Base-by-base conservation (phyloP, 2,329 filamentous ascomycete species). In the Monosporascus sp. region DNA sequence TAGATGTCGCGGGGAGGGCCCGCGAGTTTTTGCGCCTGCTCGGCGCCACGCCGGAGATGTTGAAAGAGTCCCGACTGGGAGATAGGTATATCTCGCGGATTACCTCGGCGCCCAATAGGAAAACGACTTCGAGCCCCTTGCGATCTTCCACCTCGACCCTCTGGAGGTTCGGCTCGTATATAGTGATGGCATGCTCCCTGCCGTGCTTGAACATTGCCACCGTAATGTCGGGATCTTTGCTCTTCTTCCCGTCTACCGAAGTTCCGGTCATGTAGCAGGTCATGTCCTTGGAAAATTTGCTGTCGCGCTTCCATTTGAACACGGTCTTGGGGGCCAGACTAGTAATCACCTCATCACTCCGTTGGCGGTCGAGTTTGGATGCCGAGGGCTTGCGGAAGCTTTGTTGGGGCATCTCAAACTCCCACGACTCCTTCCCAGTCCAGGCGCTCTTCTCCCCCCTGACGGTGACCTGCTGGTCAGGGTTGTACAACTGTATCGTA, bases 171-270 rank as follows among this genome's bases (percentile, higher is more conserved):
- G 93, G 89, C 70, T 99, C 89, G 74, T 97, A 97, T 43, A 99
- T 80, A 2, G 92, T 96, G 54, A 97, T 72, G 31, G 70, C 67
- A 37, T 73, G 75, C 62, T 92, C 72, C 60, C 84, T 86, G 26
- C 86, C 77, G 19, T 81, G 80, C 60, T 87, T 85, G 76, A 92
- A 96, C 63, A 97, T 81, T 2, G 91, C 91, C n/a, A 97, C 80
- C 0, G 91, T 92, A 61, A 97, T 97, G 71, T 97, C 94, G 0
- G 94, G 93, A 68, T 99, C 94, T 68, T 89, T 93, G 74, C 79
- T 88, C 76, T 89, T 89, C 71, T 86, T 89, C 22, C 82, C 84
- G 31, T 82, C 82, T 0, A 88, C 82, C 14, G 84, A 87, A 68
- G 86, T 89, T 17, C 93, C 92, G 0, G 87, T 88, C 73, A 96